Evolutionary conservation across 1,284 basidiomycete species (phyloP), one percentile per base, ranked within the genome.

Genomic region (Austroboletus novae-zelandiae): DNA sequence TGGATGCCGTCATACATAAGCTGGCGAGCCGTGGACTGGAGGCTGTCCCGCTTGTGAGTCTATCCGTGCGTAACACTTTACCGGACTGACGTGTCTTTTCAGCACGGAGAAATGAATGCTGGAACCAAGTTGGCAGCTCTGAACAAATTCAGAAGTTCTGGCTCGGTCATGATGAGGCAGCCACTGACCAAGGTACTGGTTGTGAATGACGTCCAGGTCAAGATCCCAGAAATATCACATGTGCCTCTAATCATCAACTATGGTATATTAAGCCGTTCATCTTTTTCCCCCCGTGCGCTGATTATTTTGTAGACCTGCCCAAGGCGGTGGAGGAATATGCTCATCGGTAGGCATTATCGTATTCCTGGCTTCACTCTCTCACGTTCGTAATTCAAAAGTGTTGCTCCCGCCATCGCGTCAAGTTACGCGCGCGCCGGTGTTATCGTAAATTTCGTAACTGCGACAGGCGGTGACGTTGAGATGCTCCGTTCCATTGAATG

Each of bases 401-500:
- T 91, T 59, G 84, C 88, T 30, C 85, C 91, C 42, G 89, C 89
- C 45, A 86, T 91, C 56, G 86, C 89, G 35, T 83, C 84, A 51
- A 90, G 77, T 66, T 89, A 89, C 64, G 80, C 82, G 41, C 84
- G 91, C 51, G 86, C 91, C 47, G 91, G 92, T 45, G 91, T 97
- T 39, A 82, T 97, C 55, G 81, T 97, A 64, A 96, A 95, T 66
- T 95, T 97, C 62, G 94, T 98, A 52, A 97, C 95, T 52, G 94
- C 94, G 40, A 94, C 93, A 2, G 94, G 94, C 32, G 94, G 94
- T 41, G 94, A 98, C 67, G 93, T 98, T 43, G 94, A 98, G 75
- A 97, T 97, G 94, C 76, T 98, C 57, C 83, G 94, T 64, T 94
- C 91, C 60, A 95, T 97, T 75, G 94, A 98, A 76, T 96, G 94